Conservation (phyloP, 23 red algal species). For the Agarophyton chilense region DNA sequence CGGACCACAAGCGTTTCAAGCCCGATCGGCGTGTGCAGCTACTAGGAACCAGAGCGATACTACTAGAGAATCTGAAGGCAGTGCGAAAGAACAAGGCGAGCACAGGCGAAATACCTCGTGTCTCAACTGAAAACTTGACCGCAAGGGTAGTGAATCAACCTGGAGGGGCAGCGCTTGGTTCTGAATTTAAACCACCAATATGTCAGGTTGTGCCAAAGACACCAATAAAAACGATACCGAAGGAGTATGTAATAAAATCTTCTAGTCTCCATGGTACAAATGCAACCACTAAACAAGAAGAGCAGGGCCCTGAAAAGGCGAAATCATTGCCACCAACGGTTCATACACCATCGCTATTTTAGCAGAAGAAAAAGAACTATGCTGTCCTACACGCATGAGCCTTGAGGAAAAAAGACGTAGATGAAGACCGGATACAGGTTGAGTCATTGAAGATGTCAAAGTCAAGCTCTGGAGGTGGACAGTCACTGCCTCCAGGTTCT, state of each 20-base stretch:
- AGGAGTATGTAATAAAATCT: background rate
- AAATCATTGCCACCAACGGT: background rate
- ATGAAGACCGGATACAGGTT: background rate
- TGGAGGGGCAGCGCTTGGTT: background rate
- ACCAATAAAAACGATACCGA: background rate
- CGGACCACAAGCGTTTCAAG: slow-evolving; percentile 5
- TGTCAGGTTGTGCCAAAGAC: background rate
- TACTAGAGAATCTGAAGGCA: slow-evolving; percentile 19
- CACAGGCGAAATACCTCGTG: background rate
- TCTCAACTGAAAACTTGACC: background rate
- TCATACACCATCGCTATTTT: background rate
- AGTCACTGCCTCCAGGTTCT: background rate
- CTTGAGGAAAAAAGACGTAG: background rate
- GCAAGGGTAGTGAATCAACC: background rate
- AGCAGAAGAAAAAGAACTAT: background rate
- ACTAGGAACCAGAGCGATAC: background rate
- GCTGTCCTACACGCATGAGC: background rate
- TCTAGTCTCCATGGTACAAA: background rate
- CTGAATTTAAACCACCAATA: background rate
- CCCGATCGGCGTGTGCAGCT: background rate
- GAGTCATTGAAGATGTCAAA: background rate
- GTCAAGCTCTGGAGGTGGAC: background rate
- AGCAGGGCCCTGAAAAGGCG: background rate
- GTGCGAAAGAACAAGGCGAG: slow-evolving; percentile 8
- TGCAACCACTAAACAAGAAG: background rate